These are phyloP conservation scores for Tricholoma terreum DNA, from an alignment of 768 basidiomycete genomes.

Conservation along the genomic window DNA sequence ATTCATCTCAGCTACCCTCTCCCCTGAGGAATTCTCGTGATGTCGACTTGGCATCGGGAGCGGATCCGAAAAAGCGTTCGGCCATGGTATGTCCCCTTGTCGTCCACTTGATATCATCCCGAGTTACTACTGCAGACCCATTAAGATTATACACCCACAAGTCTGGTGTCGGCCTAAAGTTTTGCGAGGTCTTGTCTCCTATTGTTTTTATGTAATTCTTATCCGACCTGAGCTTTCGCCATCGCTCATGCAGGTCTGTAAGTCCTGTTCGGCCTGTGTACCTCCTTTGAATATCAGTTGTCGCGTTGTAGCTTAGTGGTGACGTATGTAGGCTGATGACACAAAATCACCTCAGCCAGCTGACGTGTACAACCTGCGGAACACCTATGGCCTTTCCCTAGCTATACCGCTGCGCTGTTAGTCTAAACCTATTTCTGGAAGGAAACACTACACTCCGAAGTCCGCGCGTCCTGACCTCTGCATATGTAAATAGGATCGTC, in stretches of 20 bases:
- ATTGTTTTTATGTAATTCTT: background rate
- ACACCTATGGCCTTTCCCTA: background rate
- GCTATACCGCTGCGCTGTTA: background rate
- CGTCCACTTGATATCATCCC: background rate
- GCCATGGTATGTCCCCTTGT: background rate
- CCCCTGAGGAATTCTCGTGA: background rate
- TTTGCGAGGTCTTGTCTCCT: background rate
- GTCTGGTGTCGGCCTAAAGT: background rate
- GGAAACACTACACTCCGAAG: background rate
- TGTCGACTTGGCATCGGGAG: background rate
- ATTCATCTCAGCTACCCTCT: background rate
- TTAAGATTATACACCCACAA: background rate
- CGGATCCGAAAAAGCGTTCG: background rate
- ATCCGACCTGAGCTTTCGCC: too few relatives aligned
- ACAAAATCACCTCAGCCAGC: background rate
- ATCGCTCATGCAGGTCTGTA: too few relatives aligned
- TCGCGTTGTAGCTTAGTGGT: background rate
- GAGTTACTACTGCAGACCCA: background rate
- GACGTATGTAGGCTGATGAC: background rate
- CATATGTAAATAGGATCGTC: constrained; percentile 7
- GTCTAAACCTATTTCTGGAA: background rate
- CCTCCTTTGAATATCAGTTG: background rate
- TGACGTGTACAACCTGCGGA: background rate
- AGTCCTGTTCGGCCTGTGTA: background rate
- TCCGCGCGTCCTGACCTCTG: constrained; percentile 1